Percentiles rank a stretch among this genome's conserved stretches.
These are phyloP conservation scores for Rhodomyrtus psidioides DNA, from an alignment of 441 rosid species.

Conservation along the genomic window DNA sequence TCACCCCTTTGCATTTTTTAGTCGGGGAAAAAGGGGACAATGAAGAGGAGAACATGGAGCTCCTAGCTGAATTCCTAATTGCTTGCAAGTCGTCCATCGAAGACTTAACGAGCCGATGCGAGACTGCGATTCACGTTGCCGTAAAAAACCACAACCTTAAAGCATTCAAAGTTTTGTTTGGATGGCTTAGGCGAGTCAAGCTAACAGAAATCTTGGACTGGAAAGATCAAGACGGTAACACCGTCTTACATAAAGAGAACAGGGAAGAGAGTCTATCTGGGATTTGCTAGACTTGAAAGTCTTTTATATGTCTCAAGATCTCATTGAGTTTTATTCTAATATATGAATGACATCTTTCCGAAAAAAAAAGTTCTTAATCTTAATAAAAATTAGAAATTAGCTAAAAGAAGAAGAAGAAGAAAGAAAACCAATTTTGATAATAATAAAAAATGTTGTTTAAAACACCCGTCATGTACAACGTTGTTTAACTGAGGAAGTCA, in stretches of 20 bases:
- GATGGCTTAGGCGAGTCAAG: not conserved
- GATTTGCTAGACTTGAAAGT: too few species aligned
- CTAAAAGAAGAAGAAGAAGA: too few species aligned
- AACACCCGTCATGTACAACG: too few species aligned
- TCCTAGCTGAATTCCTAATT: not conserved
- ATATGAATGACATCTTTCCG: too few species aligned
- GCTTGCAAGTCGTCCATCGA: not conserved
- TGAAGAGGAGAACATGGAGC: fast-evolving
- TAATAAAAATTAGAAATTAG: too few species aligned
- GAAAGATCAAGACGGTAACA: not conserved
- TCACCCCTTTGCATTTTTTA: not conserved
- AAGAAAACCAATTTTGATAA: too few species aligned
- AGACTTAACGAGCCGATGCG: not conserved
- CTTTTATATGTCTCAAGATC: too few species aligned
- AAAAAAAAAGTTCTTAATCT: too few species aligned
- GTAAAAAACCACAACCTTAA: fast-evolving
- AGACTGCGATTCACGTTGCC: not conserved
- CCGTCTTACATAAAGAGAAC: not conserved
- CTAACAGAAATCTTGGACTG: not conserved
- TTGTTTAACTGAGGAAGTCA: too few species aligned
- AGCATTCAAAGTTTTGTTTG: not conserved
- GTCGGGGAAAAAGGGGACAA: fast-evolving
- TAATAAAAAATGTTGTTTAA: too few species aligned
- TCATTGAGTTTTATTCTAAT: too few species aligned
- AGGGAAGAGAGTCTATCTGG: too few species aligned